phyloP scores from a whole-genome alignment of 1,284 basidiomycete species.

The Ganoderma leucocontextum region DNA sequence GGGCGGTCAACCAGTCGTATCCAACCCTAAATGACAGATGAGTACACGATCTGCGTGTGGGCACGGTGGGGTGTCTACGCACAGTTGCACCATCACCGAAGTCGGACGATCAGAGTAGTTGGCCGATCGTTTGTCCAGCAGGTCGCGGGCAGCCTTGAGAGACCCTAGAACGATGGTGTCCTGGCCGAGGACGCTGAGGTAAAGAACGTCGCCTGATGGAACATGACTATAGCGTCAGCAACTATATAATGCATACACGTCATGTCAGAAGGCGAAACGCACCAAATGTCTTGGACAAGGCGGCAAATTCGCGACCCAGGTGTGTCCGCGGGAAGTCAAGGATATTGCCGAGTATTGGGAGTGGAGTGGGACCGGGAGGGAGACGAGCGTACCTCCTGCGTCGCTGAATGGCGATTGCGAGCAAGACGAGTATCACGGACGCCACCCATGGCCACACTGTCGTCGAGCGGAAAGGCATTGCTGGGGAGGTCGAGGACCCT shows the following conservation, averaged over 20 bases:
- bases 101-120: slow-evolving; percentile 73
- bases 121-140: slow-evolving; percentile 71
- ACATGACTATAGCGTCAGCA: too few species aligned
- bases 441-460: background rate
- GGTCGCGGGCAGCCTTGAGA: slow-evolving; percentile 57
- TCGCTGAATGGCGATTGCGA: background rate
- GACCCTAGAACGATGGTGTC: slow-evolving; percentile 67
- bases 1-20: slow-evolving; percentile 29
- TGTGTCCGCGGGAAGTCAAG: slow-evolving; percentile 13
- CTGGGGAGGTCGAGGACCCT: background rate
- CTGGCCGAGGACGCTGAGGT: slow-evolving; percentile 66
- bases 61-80: background rate
- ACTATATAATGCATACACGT: too few species aligned
- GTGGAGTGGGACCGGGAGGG: slow-evolving; percentile 13
- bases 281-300: background rate
- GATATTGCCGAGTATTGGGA: slow-evolving; percentile 8
- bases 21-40: background rate
- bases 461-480: background rate
- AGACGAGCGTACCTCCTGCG: background rate
- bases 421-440: background rate
- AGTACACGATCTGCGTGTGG: background rate
- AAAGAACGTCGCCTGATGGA: slow-evolving; percentile 63
- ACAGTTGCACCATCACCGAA: slow-evolving; percentile 30
- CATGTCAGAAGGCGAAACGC: background rate
- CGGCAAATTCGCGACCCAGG: slow-evolving; percentile 10